phyloP scores from a whole-genome alignment of 352 stramenopile genomes.

The Phytophthora uliginosa region DNA sequence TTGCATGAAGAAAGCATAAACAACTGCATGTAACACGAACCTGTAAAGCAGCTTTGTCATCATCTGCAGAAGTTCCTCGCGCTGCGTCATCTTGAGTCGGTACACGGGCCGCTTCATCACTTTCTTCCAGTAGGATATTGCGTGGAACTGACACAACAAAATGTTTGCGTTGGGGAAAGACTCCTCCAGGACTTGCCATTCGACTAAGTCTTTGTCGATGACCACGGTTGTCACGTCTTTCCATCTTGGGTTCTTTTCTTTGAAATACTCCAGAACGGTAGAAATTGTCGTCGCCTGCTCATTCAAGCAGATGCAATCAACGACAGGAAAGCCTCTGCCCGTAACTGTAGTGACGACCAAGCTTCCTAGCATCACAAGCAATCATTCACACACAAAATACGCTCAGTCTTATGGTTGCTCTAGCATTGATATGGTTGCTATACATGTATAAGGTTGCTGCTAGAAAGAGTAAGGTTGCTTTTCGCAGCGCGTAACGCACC shows the following conservation, averaged over 20 bases:
- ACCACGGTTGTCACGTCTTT: constrained; percentile 5
- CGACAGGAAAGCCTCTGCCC: no score
- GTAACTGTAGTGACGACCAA: no score
- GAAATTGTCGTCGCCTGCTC: constrained; percentile 21
- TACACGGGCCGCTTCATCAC: constrained; percentile 7
- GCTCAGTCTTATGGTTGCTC: no score
- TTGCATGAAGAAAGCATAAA: background rate
- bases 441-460: no score
- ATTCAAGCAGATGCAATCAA: no score
- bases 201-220: constrained; percentile 35
- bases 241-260: constrained; percentile 23
- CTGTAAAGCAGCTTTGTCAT: constrained; percentile 17
- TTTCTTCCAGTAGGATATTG: constrained; percentile 26
- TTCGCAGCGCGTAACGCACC: no score
- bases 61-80: constrained; percentile 2
- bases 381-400: no score
- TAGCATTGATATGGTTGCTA: no score
- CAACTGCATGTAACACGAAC: background rate
- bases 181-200: constrained; percentile 26
- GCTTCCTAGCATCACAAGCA: no score
- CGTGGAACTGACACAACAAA: constrained; percentile 30
- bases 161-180: constrained; percentile 18
- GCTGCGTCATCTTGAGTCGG: constrained; percentile 13
- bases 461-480: no score
- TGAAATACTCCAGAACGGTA: constrained; percentile 22